Base-by-base conservation (phyloP, 148 eudicot genomes). In the Amaranthus hypochondriacus region DNA sequence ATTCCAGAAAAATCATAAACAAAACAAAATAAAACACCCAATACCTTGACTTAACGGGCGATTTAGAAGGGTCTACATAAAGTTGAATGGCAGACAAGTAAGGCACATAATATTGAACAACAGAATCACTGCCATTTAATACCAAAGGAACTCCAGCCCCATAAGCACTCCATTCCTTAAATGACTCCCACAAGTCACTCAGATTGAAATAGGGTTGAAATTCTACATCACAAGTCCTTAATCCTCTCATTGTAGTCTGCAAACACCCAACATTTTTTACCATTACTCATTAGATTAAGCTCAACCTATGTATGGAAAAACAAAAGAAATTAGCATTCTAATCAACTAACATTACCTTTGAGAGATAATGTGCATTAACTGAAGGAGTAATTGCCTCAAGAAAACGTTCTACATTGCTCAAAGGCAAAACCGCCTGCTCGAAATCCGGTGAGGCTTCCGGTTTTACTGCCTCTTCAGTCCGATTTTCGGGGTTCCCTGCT, bases 81-180 rank as follows among this genome's bases (percentile, higher is more conserved):
- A 91, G 69, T 70, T 91, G 97, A 66, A 90, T 88, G 60, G 78
- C 92, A 43, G 97, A 92, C 68, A 92, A 69, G 68, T 84, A 92
- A 43, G 97, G 97, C 43, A 90, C 97, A 78, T 92, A 92, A 72
- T 92, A 92, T 67, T 92, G 97, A 67, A 90, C 81, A 71, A 88
- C 91, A 60, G 81, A 72, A 72, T 88, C 95, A 56, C 84, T 84
- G 65, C 83, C 93, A 72, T 92, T 81, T 84, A 92, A 82, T 61
- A 88, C 67, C 80, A 90, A 82, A 55, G 95, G 97, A 66, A 92
- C 97, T 69, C 97, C 97, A 44, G 81, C 93, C 63, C 97, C 97
- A 81, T 90, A 92, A 15, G 89, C 97, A 77, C 97, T 92, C 93
- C 97, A 92, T 71, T 90, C 96, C 76, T 83, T 90, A 63, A 92